These are phyloP conservation scores for Hymenotorrendiella dingleyae DNA, from an alignment of 2,329 filamentous ascomycete genomes.

Conservation along the genomic window DNA sequence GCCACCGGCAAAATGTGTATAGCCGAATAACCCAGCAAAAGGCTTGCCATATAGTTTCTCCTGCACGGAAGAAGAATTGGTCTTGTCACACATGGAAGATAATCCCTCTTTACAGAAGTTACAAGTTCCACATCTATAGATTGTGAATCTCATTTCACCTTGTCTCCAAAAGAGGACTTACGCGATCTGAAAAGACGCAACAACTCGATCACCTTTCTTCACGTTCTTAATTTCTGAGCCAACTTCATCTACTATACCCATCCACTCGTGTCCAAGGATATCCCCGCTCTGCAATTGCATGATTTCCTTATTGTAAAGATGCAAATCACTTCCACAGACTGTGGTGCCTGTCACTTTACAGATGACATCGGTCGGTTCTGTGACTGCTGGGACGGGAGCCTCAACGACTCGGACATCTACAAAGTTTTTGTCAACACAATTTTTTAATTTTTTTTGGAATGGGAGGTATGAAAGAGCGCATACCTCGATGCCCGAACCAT, in stretches of 20 bases:
- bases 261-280: constrained; percentile 59
- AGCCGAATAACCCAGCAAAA: constrained; percentile 50
- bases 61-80: constrained; percentile 55
- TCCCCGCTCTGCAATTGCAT: constrained; percentile 42
- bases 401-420: constrained; percentile 16
- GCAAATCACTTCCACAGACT: constrained; percentile 30
- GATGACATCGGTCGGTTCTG: constrained; percentile 27
- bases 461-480: too few species aligned
- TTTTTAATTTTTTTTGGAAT: neutral
- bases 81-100: constrained; percentile 51
- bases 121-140: constrained; percentile 40
- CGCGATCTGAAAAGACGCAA: constrained; percentile 62
- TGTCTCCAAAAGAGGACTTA: constrained; percentile 31
- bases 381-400: constrained; percentile 25
- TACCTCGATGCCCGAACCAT: constrained; percentile 15
- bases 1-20: constrained; percentile 57
- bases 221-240: constrained; percentile 43
- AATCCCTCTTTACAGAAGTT: constrained; percentile 45
- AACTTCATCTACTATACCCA: constrained; percentile 52
- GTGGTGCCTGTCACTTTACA: constrained; percentile 29
- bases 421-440: too few species aligned
- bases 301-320: constrained; percentile 32
- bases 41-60: constrained; percentile 48
- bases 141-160: neutral
- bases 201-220: constrained; percentile 50